Evolutionary conservation across 805 yeast genomes (phyloP), one percentile per base, ranked within the genome.

Genomic region (Starmerella etchellsii): DNA sequence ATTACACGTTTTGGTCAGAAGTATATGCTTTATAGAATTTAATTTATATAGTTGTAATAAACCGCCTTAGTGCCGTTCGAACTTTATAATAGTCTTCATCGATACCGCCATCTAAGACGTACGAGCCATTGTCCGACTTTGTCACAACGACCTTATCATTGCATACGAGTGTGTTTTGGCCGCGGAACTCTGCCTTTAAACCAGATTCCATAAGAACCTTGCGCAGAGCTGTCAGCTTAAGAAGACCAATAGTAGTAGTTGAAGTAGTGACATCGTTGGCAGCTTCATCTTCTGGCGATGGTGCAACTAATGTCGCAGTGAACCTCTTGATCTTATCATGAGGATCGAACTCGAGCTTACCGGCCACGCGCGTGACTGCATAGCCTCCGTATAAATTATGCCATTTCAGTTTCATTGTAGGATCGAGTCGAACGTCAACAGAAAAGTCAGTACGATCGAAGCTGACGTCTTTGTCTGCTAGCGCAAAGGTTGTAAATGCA

Each of bases 141-240:
- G 83, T 65, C 8, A 91, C 74, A 1, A 82, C 78, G 15, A 91
- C 71, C 39, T 65, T 65, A 41, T 79, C 80, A 54, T 87, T 87
- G 33, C 93, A 80, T 13, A 87, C 94, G 30, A 91, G 64, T 0
- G 85, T 76, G 57, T 97, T 97, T 58, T 85, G 95, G 40, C 95
- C 93, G 58, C 80, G 76, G 58, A 88, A 84, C 54, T 87, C 95
- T 1, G 94, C 95, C 39, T 65, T 67, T 52, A 80, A 73, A 36
- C 82, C 80, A 41, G 63, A 60, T 4, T 67, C 63, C 24, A 67
- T 61, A 28, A 91, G 65, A 43, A 69, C 71, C 50, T 73, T 73
- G 53, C 81, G 78, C 37, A 91, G 65, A 48, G 85, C 94, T 0
- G 91, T 81, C 21, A 91, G 65, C 46, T 81, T 71, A 33, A 91